phyloP scores from a whole-genome alignment of 352 stramenopile genomes.

The Pythium dissimile region DNA sequence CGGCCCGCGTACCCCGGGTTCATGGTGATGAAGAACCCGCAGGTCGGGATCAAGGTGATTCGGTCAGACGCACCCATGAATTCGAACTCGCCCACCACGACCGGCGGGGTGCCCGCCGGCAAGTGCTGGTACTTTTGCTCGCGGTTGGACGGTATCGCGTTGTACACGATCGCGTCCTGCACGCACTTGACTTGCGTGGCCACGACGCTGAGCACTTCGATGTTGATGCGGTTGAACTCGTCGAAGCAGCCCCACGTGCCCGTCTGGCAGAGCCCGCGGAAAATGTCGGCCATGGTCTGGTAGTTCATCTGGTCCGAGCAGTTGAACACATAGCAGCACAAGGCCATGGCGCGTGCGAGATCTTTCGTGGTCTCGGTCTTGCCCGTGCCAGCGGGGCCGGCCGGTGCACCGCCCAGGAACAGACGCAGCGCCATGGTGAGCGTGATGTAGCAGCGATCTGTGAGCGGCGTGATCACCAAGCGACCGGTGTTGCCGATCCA shows the following conservation, averaged over 20 bases:
- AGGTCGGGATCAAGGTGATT: slow-evolving; percentile 85
- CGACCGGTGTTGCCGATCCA: slow-evolving; percentile 89
- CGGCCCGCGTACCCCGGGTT: slow-evolving; percentile 92
- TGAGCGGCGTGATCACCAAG: slow-evolving; percentile 95
- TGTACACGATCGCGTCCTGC: slow-evolving; percentile 80
- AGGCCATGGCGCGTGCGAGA: slow-evolving; percentile 77
- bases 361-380: slow-evolving; percentile 89
- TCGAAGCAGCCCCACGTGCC: slow-evolving; percentile 88
- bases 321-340: slow-evolving; percentile 90
- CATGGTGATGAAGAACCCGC: slow-evolving; percentile 95
- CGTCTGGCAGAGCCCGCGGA: slow-evolving; percentile 79
- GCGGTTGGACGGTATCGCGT: slow-evolving; percentile 92
- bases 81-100: slow-evolving; percentile 84
- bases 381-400: slow-evolving; percentile 90
- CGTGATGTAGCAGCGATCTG: slow-evolving; percentile 97
- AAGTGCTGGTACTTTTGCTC: slow-evolving; percentile 93
- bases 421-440: slow-evolving; percentile 95
- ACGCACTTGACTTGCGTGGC: slow-evolving; percentile 86
- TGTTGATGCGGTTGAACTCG: slow-evolving; percentile 89
- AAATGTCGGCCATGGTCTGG: slow-evolving; percentile 88
- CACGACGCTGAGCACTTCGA: slow-evolving; percentile 84
- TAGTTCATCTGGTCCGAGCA: slow-evolving; percentile 90
- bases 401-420: slow-evolving; percentile 94
- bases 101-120: slow-evolving; percentile 91
- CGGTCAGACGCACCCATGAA: slow-evolving; percentile 86